Base-by-base conservation (phyloP, 2,329 filamentous ascomycete genomes). In the Chrysoporthe puriensis region DNA sequence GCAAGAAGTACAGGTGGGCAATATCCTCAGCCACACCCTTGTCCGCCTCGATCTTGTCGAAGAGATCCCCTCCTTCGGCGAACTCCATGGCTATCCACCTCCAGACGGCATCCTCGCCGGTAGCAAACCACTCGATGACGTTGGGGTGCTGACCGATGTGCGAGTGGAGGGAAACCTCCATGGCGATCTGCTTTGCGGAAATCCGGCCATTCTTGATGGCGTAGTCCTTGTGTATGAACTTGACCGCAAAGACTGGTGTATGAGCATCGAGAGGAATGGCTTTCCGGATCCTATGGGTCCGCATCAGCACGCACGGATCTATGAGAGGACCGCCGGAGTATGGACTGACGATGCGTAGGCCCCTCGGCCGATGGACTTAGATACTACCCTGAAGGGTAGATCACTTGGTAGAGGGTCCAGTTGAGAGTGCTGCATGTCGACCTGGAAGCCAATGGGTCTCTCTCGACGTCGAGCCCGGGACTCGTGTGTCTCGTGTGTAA, bases 41-140 rank as follows among this genome's bases (percentile, higher is more conserved):
- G 78, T 99, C 96, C 21, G 96, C 94, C 81, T 99, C 96, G 73
- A 99, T 98, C 83, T 99, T 99, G 88, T 99, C 96, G 78, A 99
- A 99, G 8, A 99, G 85, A 77, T 99, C 96, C 13, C 96, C 96
- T 54, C 96, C 96, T 74, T 96, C 93, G 58, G 96, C 96, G 73
- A 93, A 91, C 79, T 99, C 96, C 94, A 99, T 97, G 50, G 94
- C 95, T 73, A 99, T 97, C 96, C 96, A 99, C 73, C 92, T 88
- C 95, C 96, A 99, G 21, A 90, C 81, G 0, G 84, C 75, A 77
- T 99, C 94, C 78, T 97, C 93, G 65, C 94, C 95, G 1, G 90
- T 91, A 54, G 91, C 90, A 73, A 96, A 94, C 86, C 93, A 97
- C 76, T 93, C 91, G 74, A 99, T 97, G 72, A 99, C 91, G 78